A percentile compares a stretch with the other conserved stretches of the same genome.
Conservation (phyloP, 2,329 filamentous ascomycete genomes). For the Bipolaris cookei region DNA sequence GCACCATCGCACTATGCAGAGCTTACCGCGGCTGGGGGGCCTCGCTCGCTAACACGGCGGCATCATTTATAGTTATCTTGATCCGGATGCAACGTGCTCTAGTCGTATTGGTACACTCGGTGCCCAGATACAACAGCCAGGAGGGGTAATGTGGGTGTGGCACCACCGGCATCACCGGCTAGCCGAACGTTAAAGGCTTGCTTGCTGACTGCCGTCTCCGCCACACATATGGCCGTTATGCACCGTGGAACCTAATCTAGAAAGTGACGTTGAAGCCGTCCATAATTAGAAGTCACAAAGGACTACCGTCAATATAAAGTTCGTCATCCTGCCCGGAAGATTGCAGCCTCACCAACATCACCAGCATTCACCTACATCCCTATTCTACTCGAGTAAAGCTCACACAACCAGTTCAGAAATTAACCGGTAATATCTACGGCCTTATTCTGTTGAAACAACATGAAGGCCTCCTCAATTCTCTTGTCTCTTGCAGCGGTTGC, state of each 20-base stretch:
- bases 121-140: constrained; percentile 13
- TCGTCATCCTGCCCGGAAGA: background rate
- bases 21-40: constrained; percentile 17
- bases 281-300: constrained; percentile 2
- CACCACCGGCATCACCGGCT: constrained; percentile 11
- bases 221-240: constrained; percentile 21
- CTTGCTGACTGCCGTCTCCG: constrained; percentile 9
- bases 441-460: constrained; percentile 3
- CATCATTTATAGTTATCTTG: constrained; percentile 26
- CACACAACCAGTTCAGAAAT: constrained; percentile 3
- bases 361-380: constrained; percentile 2
- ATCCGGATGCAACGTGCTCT: constrained; percentile 10
- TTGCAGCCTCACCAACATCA: constrained; percentile 1
- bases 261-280: constrained; percentile 14
- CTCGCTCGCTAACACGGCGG: constrained; percentile 20
- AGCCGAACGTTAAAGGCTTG: constrained; percentile 17
- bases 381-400: background rate
- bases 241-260: constrained; percentile 12
- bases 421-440: background rate
- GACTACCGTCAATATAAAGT: constrained; percentile 14
- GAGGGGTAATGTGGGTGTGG: constrained; percentile 14
- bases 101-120: constrained; percentile 7
- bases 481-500: constrained; percentile 35
- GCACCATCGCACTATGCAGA: constrained; percentile 17
- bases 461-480: constrained; percentile 31